These are phyloP conservation scores for Oryza meyeriana DNA, from an alignment of 176 grass and related monocot species.

Conservation along the genomic window DNA sequence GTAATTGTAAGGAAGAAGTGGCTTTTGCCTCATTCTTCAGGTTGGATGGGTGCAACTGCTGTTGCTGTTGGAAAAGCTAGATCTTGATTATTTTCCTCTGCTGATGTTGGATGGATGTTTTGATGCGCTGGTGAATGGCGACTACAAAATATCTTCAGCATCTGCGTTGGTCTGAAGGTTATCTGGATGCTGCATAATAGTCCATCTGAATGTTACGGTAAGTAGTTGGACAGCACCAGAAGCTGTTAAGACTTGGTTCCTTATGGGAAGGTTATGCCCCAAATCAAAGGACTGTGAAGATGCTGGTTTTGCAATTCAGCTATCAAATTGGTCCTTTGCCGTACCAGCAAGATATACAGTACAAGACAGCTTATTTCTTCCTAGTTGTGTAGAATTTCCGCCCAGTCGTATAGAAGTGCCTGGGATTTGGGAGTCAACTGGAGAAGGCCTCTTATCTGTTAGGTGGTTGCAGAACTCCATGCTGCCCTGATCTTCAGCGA, in stretches of 20 bases:
- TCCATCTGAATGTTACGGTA: neutral
- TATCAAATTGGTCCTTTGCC: constrained; percentile 14
- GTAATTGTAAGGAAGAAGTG: constrained; percentile 61
- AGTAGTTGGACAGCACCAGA: neutral
- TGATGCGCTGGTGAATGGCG: neutral
- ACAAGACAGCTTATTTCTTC: neutral
- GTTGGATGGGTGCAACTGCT: constrained; percentile 48
- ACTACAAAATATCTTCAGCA: neutral
- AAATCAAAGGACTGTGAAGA: neutral
- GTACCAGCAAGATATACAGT: neutral
- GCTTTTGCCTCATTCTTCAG: constrained; percentile 62
- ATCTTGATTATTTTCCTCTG: constrained; percentile 27
- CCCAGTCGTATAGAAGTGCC: neutral
- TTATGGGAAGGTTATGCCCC: neutral
- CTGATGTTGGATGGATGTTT: constrained; percentile 12
- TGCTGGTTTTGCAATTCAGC: neutral
- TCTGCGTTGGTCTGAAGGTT: neutral
- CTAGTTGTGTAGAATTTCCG: constrained; percentile 5
- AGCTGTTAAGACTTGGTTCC: neutral
- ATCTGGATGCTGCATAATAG: neutral
- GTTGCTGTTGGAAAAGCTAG: constrained; percentile 12
- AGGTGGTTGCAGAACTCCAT: neutral
- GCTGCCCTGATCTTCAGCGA: neutral
- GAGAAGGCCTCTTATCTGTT: neutral
- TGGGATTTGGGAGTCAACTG: constrained; percentile 4